Conservation (phyloP, 2,329 filamentous ascomycete species). For the Talaromyces sp. region DNA sequence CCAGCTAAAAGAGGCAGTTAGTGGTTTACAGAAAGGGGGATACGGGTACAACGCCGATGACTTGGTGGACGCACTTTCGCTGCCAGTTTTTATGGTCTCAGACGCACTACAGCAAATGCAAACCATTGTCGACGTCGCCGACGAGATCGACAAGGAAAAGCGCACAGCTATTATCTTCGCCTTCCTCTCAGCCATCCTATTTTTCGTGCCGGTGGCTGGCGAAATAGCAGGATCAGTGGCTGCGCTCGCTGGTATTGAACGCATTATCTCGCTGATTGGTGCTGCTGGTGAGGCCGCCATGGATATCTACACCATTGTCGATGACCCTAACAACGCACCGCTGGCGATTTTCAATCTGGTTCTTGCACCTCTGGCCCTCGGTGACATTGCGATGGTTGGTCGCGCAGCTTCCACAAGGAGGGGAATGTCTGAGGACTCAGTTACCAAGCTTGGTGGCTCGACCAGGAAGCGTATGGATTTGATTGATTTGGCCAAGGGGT, state of each 20-base stretch:
- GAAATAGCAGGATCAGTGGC: not conserved
- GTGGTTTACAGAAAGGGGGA: not conserved
- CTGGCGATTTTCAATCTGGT: conserved; percentile 8
- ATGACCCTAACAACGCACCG: conserved; percentile 14
- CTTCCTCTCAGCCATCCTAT: conserved; percentile 23
- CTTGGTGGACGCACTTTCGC: not conserved
- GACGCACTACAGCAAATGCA: conserved; percentile 13
- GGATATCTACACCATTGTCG: conserved; percentile 15
- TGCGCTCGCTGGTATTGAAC: not conserved
- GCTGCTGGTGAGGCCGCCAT: conserved; percentile 10
- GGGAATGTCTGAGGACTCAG: not conserved
- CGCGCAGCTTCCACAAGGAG: conserved; percentile 3
- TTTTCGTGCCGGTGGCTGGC: conserved; percentile 10
- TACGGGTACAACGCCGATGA: not conserved
- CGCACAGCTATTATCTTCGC: conserved; percentile 21
- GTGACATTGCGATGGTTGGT: not conserved
- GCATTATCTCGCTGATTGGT: not conserved
- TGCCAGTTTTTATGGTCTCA: not conserved
- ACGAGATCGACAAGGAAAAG: conserved; percentile 20
- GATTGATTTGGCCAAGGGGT: too few species aligned
- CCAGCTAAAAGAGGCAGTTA: too few species aligned
- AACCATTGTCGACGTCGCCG: conserved; percentile 16
- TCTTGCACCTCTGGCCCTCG: conserved; percentile 7
- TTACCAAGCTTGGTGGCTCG: not conserved
- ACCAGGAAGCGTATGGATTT: too few species aligned